These are phyloP conservation scores for Anthracocystis panici-leucophaei DNA, from an alignment of 1,284 basidiomycete species.

Conservation along the genomic window DNA sequence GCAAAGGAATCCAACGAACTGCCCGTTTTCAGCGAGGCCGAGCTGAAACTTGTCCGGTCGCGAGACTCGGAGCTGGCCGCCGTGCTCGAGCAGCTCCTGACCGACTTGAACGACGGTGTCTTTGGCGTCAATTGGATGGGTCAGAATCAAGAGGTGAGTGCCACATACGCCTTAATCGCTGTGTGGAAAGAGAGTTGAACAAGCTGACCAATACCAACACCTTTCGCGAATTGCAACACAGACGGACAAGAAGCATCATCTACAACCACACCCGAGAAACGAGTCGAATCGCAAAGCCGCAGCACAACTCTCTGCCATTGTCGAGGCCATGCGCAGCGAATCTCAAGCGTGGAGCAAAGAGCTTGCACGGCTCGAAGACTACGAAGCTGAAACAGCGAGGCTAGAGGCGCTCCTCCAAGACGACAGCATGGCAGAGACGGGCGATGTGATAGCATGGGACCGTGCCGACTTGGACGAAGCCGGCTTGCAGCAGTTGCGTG, in stretches of 20 bases:
- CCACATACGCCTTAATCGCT: background rate
- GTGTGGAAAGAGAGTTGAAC: background rate
- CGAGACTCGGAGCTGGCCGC: constrained; percentile 31
- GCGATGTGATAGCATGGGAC: constrained; percentile 43
- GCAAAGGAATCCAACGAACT: constrained; percentile 29
- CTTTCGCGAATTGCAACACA: background rate
- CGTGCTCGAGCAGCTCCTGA: constrained; percentile 54
- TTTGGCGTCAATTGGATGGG: constrained; percentile 64
- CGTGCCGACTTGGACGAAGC: constrained; percentile 43
- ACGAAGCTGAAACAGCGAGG: constrained; percentile 45
- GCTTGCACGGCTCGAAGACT: constrained; percentile 41
- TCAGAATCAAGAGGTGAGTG: constrained; percentile 24
- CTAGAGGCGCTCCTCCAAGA: constrained; percentile 38
- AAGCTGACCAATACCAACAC: background rate
- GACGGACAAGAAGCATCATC: constrained; percentile 14
- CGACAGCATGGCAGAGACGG: constrained; percentile 22
- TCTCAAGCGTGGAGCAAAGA: constrained; percentile 53
- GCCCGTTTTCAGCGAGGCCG: constrained; percentile 43
- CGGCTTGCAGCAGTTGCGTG: constrained; percentile 40
- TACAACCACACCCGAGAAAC: constrained; percentile 60
- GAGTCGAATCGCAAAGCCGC: constrained; percentile 53
- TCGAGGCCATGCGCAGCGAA: constrained; percentile 51
- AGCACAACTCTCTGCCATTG: constrained; percentile 46
- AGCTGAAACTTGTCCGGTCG: constrained; percentile 40
- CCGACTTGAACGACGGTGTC: constrained; percentile 55